These are phyloP conservation scores for Basidiobolus meristosporus DNA, from an alignment of 371 early-diverging fungal species.

Conservation along the genomic window DNA sequence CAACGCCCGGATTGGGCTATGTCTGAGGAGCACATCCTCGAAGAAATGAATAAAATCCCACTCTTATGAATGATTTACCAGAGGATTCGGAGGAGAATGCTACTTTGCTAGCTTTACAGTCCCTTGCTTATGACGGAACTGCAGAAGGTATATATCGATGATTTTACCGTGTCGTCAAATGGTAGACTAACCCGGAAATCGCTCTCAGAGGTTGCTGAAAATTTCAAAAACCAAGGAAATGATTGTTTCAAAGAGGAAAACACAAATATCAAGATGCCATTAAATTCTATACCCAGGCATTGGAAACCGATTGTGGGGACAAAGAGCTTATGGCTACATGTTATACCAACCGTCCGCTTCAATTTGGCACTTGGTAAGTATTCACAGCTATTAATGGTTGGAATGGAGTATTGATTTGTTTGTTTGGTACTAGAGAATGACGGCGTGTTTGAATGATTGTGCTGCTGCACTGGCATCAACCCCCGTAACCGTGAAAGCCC, in stretches of 20 bases:
- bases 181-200: not conserved
- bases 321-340: conserved; percentile 51
- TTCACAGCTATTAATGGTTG: too few relatives aligned
- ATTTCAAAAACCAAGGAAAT: conserved; percentile 92
- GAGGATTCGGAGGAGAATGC: conserved; percentile 57
- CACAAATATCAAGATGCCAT: conserved; percentile 56
- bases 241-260: conserved; percentile 64
- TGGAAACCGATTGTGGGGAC: conserved; percentile 65
- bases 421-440: conserved; percentile 37
- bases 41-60: conserved; percentile 64
- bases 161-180: too few relatives aligned
- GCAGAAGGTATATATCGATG: conserved; percentile 51
- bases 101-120: conserved; percentile 64
- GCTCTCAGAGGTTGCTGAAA: conserved; percentile 63
- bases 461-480: conserved; percentile 59
- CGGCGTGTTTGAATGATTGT: conserved; percentile 75
- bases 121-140: conserved; percentile 80
- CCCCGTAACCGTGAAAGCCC: conserved; percentile 73
- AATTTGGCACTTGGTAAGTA: conserved; percentile 65
- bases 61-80: conserved; percentile 71
- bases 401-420: too few relatives aligned
- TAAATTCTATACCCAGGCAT: conserved; percentile 68
- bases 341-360: conserved; percentile 70
- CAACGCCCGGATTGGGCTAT: too few relatives aligned
- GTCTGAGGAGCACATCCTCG: too few relatives aligned